These are phyloP conservation scores for Diospyros lotus DNA, from an alignment of 148 eudicot genomes.

Conservation along the genomic window DNA sequence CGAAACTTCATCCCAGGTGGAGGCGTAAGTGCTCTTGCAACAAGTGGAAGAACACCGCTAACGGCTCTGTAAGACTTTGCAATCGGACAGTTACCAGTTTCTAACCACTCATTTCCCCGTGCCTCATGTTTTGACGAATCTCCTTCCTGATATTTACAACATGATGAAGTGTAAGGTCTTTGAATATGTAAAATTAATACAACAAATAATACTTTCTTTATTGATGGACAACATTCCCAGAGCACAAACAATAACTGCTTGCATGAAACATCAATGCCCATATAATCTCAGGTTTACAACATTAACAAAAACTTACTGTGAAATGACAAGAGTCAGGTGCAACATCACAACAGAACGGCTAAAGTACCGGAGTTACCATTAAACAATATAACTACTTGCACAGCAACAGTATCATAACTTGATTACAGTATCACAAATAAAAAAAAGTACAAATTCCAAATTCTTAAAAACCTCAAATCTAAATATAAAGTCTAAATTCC, in stretches of 20 bases:
- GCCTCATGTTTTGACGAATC: constrained; percentile 54
- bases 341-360: no score
- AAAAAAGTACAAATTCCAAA: no score
- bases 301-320: no score
- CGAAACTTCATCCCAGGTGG: constrained; percentile 55
- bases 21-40: constrained; percentile 54
- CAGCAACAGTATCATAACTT: no score
- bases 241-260: background rate
- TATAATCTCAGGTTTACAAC: background rate
- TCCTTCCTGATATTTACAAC: constrained; percentile 29
- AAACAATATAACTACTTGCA: no score
- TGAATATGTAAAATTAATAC: background rate
- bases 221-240: background rate
- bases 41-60: constrained; percentile 51
- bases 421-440: no score
- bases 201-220: background rate
- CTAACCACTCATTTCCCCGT: constrained; percentile 54
- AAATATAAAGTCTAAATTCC: no score
- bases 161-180: background rate
- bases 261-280: background rate
- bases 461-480: no score
- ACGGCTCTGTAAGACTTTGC: constrained; percentile 76
- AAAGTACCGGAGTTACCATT: no score
- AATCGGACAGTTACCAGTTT: constrained; percentile 65
- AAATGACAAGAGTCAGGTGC: no score